Evolutionary conservation across 129 eudicot genomes (phyloP).

Genomic region (Dittrichia graveolens): DNA sequence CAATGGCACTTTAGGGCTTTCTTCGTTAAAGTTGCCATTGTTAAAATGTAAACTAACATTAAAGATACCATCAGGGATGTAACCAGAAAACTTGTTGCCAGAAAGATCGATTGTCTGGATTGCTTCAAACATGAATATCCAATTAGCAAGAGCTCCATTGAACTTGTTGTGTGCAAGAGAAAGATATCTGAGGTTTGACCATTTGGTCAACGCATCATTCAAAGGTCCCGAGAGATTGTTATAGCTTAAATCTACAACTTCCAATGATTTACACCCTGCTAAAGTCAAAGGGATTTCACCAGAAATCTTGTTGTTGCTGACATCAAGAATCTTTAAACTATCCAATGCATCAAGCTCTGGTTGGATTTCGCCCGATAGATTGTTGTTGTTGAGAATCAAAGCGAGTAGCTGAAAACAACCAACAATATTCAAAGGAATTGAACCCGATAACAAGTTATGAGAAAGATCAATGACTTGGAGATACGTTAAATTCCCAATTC

Average conservation of each 20-base stretch:
- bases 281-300: constrained; percentile 94
- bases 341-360: constrained; percentile 97
- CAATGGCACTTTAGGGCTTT: constrained; percentile 29
- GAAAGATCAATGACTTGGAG: constrained; percentile 95
- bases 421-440: constrained; percentile 80
- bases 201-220: constrained; percentile 82
- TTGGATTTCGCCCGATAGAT: constrained; percentile 88
- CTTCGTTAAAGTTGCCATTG: constrained; percentile 33
- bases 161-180: constrained; percentile 85
- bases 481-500: constrained; percentile 92
- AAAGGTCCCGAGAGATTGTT: constrained; percentile 84
- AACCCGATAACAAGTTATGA: constrained; percentile 68
- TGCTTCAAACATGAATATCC: constrained; percentile 78
- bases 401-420: constrained; percentile 94
- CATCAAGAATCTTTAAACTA: constrained; percentile 80
- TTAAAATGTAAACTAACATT: constrained; percentile 66
- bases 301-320: constrained; percentile 85
- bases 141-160: constrained; percentile 66
- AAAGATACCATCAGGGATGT: constrained; percentile 75
- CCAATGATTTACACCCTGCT: constrained; percentile 93
- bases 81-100: constrained; percentile 74
- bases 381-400: constrained; percentile 72
- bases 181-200: constrained; percentile 83
- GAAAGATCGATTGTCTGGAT: constrained; percentile 71
- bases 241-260: constrained; percentile 89